Conservation (phyloP, 2,329 filamentous ascomycete genomes). For the Hymenoscyphus occultus region DNA sequence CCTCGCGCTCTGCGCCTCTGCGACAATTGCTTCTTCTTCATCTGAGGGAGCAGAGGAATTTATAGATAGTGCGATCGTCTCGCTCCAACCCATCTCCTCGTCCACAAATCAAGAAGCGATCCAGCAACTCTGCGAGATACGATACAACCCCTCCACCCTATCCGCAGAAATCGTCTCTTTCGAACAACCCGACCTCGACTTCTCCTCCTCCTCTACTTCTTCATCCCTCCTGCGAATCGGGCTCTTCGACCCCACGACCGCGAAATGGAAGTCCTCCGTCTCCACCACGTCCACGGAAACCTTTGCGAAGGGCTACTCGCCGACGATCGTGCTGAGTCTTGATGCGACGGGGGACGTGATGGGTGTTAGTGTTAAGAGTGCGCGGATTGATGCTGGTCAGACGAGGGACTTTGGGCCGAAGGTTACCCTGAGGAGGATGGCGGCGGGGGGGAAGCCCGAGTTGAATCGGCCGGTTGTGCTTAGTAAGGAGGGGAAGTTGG, state of each 20-base stretch:
- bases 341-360: constrained; percentile 45
- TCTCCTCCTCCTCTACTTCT: background rate
- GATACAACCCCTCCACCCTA: constrained; percentile 49
- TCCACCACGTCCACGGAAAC: constrained; percentile 55
- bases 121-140: constrained; percentile 53
- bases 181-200: background rate
- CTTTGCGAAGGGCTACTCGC: constrained; percentile 60
- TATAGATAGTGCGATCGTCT: constrained; percentile 35
- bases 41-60: constrained; percentile 29
- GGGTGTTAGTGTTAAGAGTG: constrained; percentile 53
- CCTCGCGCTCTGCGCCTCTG: constrained; percentile 38
- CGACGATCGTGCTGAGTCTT: constrained; percentile 53
- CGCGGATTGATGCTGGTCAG: constrained; percentile 59
- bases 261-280: constrained; percentile 52
- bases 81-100: constrained; percentile 31
- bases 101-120: constrained; percentile 21
- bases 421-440: constrained; percentile 49
- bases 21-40: constrained; percentile 24
- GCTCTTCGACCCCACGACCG: constrained; percentile 48
- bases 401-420: constrained; percentile 64
- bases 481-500: constrained; percentile 57
- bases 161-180: constrained; percentile 43
- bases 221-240: constrained; percentile 49
- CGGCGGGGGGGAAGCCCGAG: constrained; percentile 52
- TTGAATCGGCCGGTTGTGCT: constrained; percentile 64